Evolutionary conservation across 495 filamentous ascomycete genomes (phyloP), one percentile per base, ranked within the genome.

Genomic region (Neurospora hispaniola): DNA sequence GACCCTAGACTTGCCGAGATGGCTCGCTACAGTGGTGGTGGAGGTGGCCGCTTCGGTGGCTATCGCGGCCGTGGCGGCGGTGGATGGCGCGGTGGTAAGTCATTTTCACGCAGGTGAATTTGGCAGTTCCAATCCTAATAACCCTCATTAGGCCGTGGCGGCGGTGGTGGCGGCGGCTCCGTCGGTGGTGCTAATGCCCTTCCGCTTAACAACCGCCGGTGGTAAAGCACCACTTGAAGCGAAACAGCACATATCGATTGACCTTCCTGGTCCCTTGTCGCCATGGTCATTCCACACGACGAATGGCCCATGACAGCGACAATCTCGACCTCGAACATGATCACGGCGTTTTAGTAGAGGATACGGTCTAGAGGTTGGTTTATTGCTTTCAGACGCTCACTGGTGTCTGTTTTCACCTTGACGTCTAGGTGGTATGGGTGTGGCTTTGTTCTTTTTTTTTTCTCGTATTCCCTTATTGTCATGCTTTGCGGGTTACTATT

Each of bases 1-100:
- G 96, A 98, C 79, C 96, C 96, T 78, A 90, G 93, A 83, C 91
- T 99, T 73, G 88, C 90, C 73, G 96, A 99, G 86, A 98, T 98
- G 96, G 90, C 90, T 72, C 93, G 96, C 80, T 97, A 94, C 82
- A 86, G 92, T 79, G 93, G 94, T 74, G 94, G 95, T 75, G 92
- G 94, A 71, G 87, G 91, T 74, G 87, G 90, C 78, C 86, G 90
- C 76, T 85, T 91, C 74, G 88, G 88, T 48, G 89, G 92, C 75
- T 84, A 90, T 70, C 76, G 76, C 73, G 77, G 91, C 78, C 77
- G 77, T 69, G 72, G 79, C 73, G 75, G 79, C 48, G 79, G 80
- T 70, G 80, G 80, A 43, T 75, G 71, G 74, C 79, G 80, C 73
- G 80, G 80, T 48, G 80, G 79, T 79, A 73, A 75, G 78, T 85